Conservation (phyloP, 176 grass and related monocot genomes). For the Hyparrhenia diplandra region DNA sequence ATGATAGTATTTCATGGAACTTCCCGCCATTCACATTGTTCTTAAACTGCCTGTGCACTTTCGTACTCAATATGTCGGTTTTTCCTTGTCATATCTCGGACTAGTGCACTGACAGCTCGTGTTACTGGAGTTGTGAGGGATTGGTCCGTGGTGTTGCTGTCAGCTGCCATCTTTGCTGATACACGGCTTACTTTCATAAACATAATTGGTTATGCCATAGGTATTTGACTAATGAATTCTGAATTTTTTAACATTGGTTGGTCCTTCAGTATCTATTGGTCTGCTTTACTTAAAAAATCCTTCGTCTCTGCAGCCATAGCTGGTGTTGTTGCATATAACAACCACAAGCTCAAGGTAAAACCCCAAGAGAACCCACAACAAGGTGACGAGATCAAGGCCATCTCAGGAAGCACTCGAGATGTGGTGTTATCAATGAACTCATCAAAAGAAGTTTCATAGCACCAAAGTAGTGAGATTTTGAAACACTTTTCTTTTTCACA, state of each 20-base stretch:
- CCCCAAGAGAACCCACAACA: constrained; percentile 42
- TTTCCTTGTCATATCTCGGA: constrained; percentile 96
- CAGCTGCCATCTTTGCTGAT: constrained; percentile 91
- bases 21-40: constrained; percentile 83
- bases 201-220: constrained; percentile 96
- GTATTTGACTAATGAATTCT: constrained; percentile 45
- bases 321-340: constrained; percentile 93
- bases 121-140: constrained; percentile 97
- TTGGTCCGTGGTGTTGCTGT: constrained; percentile 85
- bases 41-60: constrained; percentile 94
- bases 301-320: constrained; percentile 67
- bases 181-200: constrained; percentile 89
- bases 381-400: constrained; percentile 22
- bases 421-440: constrained; percentile 43
- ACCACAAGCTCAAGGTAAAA: constrained; percentile 71
- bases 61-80: constrained; percentile 88
- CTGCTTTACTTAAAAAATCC: not conserved
- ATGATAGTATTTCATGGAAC: constrained; percentile 78
- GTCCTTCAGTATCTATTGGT: not conserved
- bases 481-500: not conserved
- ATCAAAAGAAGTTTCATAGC: constrained; percentile 48
- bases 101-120: constrained; percentile 92
- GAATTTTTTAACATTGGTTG: not conserved
- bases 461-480: constrained; percentile 3
- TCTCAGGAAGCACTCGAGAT: constrained; percentile 36